A percentile compares a stretch with the other conserved stretches of the same genome.
phyloP scores from a whole-genome alignment of 2,329 filamentous ascomycete genomes.

The Biscogniauxia marginata region DNA sequence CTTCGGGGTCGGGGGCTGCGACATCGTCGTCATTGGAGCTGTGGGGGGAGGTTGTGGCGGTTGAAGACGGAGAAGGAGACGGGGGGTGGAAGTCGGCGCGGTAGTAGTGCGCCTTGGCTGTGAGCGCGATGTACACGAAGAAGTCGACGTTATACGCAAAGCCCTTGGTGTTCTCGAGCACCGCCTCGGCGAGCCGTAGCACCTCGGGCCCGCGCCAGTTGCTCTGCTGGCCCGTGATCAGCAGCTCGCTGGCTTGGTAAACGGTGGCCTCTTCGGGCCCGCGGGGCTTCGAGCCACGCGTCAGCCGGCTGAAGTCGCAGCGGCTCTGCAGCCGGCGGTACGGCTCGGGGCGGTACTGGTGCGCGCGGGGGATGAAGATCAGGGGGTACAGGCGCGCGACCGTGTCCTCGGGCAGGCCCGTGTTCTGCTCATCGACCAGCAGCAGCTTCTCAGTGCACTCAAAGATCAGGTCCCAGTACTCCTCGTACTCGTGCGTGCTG shows the following conservation, averaged over 20 bases:
- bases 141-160: slow-evolving; percentile 29
- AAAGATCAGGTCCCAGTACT: slow-evolving; percentile 31
- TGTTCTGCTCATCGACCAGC: slow-evolving; percentile 24
- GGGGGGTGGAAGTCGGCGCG: slow-evolving; percentile 20
- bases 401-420: slow-evolving; percentile 27
- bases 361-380: slow-evolving; percentile 28
- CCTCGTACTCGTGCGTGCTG: slow-evolving; percentile 29
- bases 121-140: slow-evolving; percentile 27
- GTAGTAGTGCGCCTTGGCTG: slow-evolving; percentile 26
- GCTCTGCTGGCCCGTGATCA: slow-evolving; percentile 25
- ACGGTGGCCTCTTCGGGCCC: slow-evolving; percentile 25
- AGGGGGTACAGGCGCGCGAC: slow-evolving; percentile 28
- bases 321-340: slow-evolving; percentile 28
- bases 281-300: slow-evolving; percentile 23
- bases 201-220: slow-evolving; percentile 23
- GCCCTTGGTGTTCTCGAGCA: slow-evolving; percentile 26
- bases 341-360: slow-evolving; percentile 25
- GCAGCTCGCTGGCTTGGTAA: slow-evolving; percentile 26
- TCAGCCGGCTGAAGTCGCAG: slow-evolving; percentile 24
- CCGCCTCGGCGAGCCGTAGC: slow-evolving; percentile 23
- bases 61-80: too few relatives aligned
- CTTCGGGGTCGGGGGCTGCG: neutral
- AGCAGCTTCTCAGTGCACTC: slow-evolving; percentile 30
- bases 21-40: neutral
- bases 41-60: neutral